These are phyloP conservation scores for Biscogniauxia marginata DNA, from an alignment of 2,329 filamentous ascomycete genomes.

Conservation along the genomic window DNA sequence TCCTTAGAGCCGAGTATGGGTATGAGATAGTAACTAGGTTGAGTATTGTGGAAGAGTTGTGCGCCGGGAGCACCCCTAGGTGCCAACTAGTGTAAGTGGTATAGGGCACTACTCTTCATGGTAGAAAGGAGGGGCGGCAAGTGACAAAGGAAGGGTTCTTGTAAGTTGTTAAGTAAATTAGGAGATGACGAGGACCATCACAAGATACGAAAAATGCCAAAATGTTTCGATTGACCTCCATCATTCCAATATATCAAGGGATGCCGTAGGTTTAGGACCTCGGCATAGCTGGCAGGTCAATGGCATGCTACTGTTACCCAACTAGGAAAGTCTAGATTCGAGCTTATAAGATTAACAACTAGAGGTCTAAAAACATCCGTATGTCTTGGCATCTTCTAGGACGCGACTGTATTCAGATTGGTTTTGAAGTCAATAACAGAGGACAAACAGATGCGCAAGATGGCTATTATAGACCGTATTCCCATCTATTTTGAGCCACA, in stretches of 20 bases:
- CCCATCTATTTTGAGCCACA: too few species aligned
- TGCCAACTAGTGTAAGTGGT: constrained; percentile 50
- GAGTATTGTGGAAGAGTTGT: constrained; percentile 20
- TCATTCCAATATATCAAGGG: neutral
- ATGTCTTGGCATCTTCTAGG: too few species aligned
- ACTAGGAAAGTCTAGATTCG: neutral
- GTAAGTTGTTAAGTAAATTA: neutral
- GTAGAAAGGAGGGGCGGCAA: constrained; percentile 12
- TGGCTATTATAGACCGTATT: too few species aligned
- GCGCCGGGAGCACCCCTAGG: constrained; percentile 45
- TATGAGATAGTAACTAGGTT: neutral
- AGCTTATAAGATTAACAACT: too few species aligned
- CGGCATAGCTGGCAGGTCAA: neutral
- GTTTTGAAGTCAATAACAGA: too few species aligned
- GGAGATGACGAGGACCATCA: neutral
- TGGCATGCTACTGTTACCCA: constrained; percentile 16
- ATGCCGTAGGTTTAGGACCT: neutral
- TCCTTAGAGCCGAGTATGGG: neutral
- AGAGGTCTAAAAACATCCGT: too few species aligned
- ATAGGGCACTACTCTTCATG: constrained; percentile 52
- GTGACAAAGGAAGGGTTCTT: neutral
- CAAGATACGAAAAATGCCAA: neutral
- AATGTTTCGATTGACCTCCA: neutral
- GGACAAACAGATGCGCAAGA: too few species aligned
- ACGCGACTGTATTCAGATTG: too few species aligned